A percentile compares a stretch with the other conserved stretches of the same genome.
Evolutionary conservation across 805 yeast genomes (phyloP).

Genomic region (Candida sonorensis): DNA sequence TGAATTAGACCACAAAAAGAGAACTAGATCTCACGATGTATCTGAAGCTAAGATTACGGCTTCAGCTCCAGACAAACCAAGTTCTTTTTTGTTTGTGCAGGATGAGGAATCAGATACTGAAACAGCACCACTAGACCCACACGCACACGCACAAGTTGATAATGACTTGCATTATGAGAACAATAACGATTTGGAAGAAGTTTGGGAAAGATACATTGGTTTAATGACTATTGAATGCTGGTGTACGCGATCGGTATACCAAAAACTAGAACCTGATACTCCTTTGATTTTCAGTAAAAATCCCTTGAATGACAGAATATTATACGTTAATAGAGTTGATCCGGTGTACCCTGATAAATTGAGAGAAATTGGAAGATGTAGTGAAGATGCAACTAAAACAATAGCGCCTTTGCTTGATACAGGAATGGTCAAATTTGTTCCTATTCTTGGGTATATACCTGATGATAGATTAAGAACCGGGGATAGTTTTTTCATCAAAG

Average conservation of each 20-base stretch:
- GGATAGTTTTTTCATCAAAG: conserved; percentile 62
- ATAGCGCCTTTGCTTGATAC: conserved; percentile 59
- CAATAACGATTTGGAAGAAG: no score
- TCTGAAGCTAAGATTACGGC: no score
- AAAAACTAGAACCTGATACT: conserved; percentile 40
- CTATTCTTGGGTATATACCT: conserved; percentile 50
- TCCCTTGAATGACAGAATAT: conserved; percentile 15
- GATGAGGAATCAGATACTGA: background rate
- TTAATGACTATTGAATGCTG: conserved; percentile 54
- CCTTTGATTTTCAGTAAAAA: conserved; percentile 13
- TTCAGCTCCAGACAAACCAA: no score
- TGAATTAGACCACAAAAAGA: no score
- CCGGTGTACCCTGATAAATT: conserved; percentile 11
- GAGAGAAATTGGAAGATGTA: conserved; percentile 70
- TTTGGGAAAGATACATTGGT: conserved; percentile 42
- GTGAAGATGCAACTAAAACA: conserved; percentile 60
- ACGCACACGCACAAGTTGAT: no score
- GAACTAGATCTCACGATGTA: no score
- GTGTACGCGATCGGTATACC: conserved; percentile 62
- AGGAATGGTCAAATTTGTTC: conserved; percentile 46
- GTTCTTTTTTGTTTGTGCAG: background rate
- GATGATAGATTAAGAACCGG: conserved; percentile 59
- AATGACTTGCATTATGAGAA: no score
- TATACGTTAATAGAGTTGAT: conserved; percentile 19
- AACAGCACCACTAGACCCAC: background rate